Base-by-base conservation (phyloP, 176 grass and related monocot genomes). In the Oryza rufipogon region DNA sequence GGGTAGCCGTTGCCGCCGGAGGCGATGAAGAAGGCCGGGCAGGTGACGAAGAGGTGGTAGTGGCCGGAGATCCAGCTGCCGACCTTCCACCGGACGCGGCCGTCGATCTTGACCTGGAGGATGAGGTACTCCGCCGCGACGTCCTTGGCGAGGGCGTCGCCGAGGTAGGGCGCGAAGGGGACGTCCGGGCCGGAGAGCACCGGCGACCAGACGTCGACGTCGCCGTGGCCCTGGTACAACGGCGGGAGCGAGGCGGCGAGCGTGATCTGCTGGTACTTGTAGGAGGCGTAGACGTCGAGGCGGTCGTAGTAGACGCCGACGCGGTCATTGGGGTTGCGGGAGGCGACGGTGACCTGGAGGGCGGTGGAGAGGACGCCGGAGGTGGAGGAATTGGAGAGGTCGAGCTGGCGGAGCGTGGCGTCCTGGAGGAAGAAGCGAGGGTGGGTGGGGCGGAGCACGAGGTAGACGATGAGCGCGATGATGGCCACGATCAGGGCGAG, bases 231-330 rank as follows among this genome's bases (percentile, higher is more conserved):
- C 85, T 97, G 95, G 88, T 92, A 94, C 0, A 94, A 36, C 9
- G 71, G 44, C 1, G 90, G 71, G 11, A 97, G 47, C 32, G 45
- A 2, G 1, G 88, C 1, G 10, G 63, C 17, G 8, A 97, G 48
- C 6, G 88, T 92, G 44, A 97, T 75, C 86, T 94, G 95, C 83
- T 94, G 92, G 90, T 89, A 94, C 83, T 87, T 91, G 90, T 94
- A 97, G 2, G 90, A 68, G 1, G 84, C 92, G 75, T 91, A 97
- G 41, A 91, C 90, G 74, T 94, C 90, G 51, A 94, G 70, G 83
- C 92, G 90, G 88, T 94, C 90, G 81, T 94, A 97, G 88, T 88
- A 89, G 75, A 97, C 54, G 20, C 95, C 92, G 6, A 97, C 61
- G 65, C 88, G 95, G 81, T 56, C 61, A 81, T 97, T 97, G 22